A percentile compares a stretch with the other conserved stretches of the same genome.
phyloP scores from a whole-genome alignment of 768 basidiomycete species.

The Paxillus rubicundulus region DNA sequence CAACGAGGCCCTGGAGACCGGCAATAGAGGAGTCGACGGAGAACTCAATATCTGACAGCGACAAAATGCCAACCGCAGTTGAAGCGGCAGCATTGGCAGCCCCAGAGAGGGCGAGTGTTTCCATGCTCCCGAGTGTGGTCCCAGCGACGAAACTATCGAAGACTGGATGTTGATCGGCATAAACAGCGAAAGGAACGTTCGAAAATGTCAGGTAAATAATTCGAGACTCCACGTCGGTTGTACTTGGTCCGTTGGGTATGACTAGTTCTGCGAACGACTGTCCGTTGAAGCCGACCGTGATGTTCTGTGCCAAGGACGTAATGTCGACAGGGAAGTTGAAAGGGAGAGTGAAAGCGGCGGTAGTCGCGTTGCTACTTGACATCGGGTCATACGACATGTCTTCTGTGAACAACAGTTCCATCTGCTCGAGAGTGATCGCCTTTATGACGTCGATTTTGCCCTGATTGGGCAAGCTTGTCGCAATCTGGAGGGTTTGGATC shows the following conservation, averaged over 20 bases:
- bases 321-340: constrained; percentile 73
- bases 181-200: constrained; percentile 58
- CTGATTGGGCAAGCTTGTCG: constrained; percentile 59
- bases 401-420: constrained; percentile 57
- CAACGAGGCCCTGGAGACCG: constrained; percentile 62
- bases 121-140: constrained; percentile 47
- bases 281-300: constrained; percentile 51
- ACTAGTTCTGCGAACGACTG: constrained; percentile 57
- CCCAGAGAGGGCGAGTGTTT: constrained; percentile 54
- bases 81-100: constrained; percentile 53
- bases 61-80: constrained; percentile 65
- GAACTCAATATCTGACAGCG: constrained; percentile 55
- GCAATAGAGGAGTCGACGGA: constrained; percentile 55
- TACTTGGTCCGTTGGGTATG: constrained; percentile 54
- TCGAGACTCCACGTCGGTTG: constrained; percentile 60
- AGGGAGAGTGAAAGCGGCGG: constrained; percentile 63
- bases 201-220: constrained; percentile 60
- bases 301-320: constrained; percentile 55
- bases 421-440: constrained; percentile 57
- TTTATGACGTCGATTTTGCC: constrained; percentile 63
- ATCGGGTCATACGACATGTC: constrained; percentile 55
- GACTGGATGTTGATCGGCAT: constrained; percentile 42
- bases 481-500: constrained; percentile 59
- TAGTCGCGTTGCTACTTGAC: constrained; percentile 57
- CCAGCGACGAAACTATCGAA: constrained; percentile 64